Evolutionary conservation across 768 basidiomycete genomes (phyloP).

Genomic region (Trametes cingulata): DNA sequence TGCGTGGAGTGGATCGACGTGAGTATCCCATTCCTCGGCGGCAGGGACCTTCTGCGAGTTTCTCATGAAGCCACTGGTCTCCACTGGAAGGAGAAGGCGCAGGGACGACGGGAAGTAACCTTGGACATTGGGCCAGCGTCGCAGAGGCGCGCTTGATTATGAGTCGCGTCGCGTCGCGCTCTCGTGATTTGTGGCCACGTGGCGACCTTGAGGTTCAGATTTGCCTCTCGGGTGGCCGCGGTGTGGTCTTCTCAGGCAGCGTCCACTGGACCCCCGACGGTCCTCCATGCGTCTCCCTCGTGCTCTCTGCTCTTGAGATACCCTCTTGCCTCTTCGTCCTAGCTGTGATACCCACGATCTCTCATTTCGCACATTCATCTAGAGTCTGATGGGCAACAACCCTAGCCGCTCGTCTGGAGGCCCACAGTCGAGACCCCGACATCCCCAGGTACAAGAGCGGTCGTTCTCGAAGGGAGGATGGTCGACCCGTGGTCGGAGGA

Average conservation of each 20-base stretch:
- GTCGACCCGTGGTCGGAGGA: neutral
- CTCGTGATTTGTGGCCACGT: constrained; percentile 13
- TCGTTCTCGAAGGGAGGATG: constrained; percentile 4
- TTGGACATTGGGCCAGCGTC: no score
- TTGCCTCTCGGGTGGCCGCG: neutral
- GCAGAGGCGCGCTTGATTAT: neutral
- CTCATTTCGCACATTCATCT: neutral
- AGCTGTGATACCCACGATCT: neutral
- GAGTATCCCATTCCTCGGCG: no score
- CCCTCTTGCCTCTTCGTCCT: neutral
- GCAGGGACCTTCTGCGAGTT: no score
- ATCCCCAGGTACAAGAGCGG: neutral
- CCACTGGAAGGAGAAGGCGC: no score
- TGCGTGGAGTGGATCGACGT: no score
- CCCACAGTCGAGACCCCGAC: neutral
- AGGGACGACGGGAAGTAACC: no score
- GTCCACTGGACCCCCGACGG: neutral
- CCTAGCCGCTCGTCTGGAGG: constrained; percentile 10
- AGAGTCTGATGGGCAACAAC: constrained; percentile 20
- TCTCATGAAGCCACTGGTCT: no score
- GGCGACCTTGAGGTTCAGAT: constrained; percentile 14
- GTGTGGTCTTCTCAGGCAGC: neutral
- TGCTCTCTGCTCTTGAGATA: neutral
- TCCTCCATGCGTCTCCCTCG: constrained; percentile 6
- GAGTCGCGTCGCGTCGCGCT: constrained; percentile 10